Conservation (phyloP, 2,329 filamentous ascomycete genomes). For the Diaporthe sp. region DNA sequence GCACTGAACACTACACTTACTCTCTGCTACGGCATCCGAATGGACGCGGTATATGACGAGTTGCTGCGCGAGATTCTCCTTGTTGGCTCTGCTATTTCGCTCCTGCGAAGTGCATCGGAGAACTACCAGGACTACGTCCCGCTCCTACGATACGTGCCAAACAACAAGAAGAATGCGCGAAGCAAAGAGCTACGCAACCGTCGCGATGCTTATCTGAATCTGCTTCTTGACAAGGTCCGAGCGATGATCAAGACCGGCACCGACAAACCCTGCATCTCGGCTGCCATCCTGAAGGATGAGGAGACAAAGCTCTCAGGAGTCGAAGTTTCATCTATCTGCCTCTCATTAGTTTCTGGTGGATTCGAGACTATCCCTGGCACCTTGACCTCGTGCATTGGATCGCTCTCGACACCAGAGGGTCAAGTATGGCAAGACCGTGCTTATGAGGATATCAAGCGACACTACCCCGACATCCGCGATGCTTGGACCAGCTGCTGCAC, state of each 20-base stretch:
- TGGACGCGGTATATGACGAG: slow-evolving; percentile 66
- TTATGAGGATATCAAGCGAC: slow-evolving; percentile 63
- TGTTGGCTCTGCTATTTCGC: slow-evolving; percentile 64
- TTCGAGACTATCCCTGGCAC: slow-evolving; percentile 69
- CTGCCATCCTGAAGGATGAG: slow-evolving; percentile 66
- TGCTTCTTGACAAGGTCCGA: slow-evolving; percentile 63
- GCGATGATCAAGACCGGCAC: slow-evolving; percentile 64
- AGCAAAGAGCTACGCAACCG: slow-evolving; percentile 61
- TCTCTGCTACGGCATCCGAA: slow-evolving; percentile 67
- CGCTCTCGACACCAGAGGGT: slow-evolving; percentile 61
- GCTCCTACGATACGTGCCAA: slow-evolving; percentile 62
- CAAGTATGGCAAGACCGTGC: slow-evolving; percentile 66
- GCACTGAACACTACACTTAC: slow-evolving; percentile 68
- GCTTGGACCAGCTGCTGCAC: slow-evolving; percentile 61
- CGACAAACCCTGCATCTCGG: slow-evolving; percentile 67
- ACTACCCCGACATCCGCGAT: slow-evolving; percentile 60
- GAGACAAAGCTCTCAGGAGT: slow-evolving; percentile 66
- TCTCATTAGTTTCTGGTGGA: slow-evolving; percentile 65
- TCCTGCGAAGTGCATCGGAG: slow-evolving; percentile 64
- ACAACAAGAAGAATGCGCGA: slow-evolving; percentile 63
- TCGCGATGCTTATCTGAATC: slow-evolving; percentile 63
- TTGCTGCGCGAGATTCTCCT: slow-evolving; percentile 65
- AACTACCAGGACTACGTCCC: slow-evolving; percentile 69
- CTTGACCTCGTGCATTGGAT: slow-evolving; percentile 64
- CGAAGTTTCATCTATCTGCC: slow-evolving; percentile 66